Base-by-base conservation (phyloP, 2,329 filamentous ascomycete species). In the Aspergillus ochraceus region DNA sequence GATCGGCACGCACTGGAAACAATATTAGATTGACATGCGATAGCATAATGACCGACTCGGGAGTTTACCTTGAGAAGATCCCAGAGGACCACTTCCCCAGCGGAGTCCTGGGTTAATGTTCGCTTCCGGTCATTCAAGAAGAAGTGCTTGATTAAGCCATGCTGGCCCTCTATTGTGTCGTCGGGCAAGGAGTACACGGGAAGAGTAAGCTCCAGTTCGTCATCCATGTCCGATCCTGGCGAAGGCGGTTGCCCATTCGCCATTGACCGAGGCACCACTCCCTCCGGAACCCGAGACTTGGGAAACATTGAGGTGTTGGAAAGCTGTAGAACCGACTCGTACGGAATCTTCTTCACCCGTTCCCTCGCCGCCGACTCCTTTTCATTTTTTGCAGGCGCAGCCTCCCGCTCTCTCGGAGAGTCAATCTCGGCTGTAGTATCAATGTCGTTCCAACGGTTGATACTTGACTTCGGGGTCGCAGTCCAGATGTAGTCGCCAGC, bases 11-110 rank as follows among this genome's bases (percentile, higher is more conserved):
- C 95, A 98, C 88, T 95, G 64, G 12, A 46, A 30, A 24, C n/a
- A 29, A 3, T 2, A 52, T 75, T 56, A 74, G 17, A 42, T n/a
- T n/a, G 36, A 42, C 14, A 42, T 42, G 36, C 36, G 17, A n/a
- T n/a, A 6, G 17, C 17, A 42, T 8, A 14, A n/a, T n/a, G 17
- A n/a, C 14, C 4, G 14, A 9, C 36, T 42, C 64, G 78, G 32
- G 9, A 29, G 69, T 80, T 64, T 79, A 93, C 91, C 80, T 89
- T 87, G 50, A 99, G 83, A 45, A 99, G 80, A 81, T 99, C 95
- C 95, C 95, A 99, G 64, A 99, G 79, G 51, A 97, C 81, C 2
- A 98, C 93, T 71, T 99, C 95, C 17, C 95, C 95, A 1, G 94
- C 93, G 2, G 95, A 97, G 75, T 99, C 95, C 55, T 97, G 80